These are phyloP conservation scores for Tetrapisispora namnaoensis DNA, from an alignment of 805 yeast species.

Conservation along the genomic window DNA sequence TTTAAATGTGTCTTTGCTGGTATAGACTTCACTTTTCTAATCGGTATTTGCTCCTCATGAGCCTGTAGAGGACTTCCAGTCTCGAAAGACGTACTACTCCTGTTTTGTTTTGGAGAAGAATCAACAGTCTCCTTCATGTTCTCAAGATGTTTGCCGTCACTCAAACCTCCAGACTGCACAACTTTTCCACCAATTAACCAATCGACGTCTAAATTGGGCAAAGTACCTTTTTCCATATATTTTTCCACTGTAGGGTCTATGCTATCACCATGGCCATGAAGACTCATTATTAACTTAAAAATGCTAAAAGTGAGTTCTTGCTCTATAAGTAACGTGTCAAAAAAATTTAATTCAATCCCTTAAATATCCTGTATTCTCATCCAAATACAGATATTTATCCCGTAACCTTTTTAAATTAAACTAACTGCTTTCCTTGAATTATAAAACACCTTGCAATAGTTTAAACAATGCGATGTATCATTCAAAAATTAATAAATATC, in stretches of 20 bases:
- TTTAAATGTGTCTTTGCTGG: constrained; percentile 13
- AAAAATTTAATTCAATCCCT: too few species aligned
- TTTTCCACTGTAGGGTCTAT: constrained; percentile 2
- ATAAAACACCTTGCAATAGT: too few species aligned
- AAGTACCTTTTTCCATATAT: constrained; percentile 15
- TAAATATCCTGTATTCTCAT: too few species aligned
- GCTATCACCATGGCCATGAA: background rate
- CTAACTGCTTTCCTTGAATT: too few species aligned
- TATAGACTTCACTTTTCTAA: constrained; percentile 27
- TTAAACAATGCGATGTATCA: too few species aligned
- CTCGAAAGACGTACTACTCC: background rate
- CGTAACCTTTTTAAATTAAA: too few species aligned
- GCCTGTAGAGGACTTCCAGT: background rate
- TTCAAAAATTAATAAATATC: too few species aligned
- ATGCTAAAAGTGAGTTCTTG: too few species aligned
- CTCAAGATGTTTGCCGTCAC: background rate
- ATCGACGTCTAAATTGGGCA: constrained; percentile 21
- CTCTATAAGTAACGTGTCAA: too few species aligned
- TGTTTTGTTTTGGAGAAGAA: background rate
- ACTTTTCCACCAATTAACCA: constrained; percentile 20
- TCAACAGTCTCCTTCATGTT: background rate
- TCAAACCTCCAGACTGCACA: background rate
- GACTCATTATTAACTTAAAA: background rate
- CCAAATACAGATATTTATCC: too few species aligned
- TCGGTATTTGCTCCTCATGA: constrained; percentile 1